Base-by-base conservation (phyloP, 371 early-diverging fungal genomes). In the Synchytrium microbalum region DNA sequence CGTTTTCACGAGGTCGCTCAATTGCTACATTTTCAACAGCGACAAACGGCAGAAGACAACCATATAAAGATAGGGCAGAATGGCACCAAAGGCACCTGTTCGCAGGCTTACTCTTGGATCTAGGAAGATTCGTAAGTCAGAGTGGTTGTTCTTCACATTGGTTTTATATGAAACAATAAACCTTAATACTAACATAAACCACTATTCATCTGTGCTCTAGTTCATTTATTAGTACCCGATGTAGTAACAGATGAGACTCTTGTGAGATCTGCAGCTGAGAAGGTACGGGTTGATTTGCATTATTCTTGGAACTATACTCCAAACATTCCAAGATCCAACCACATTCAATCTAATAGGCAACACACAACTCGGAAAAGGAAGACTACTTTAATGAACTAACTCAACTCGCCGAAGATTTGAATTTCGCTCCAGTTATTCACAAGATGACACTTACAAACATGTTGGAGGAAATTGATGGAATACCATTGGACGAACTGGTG, bases 201-300 rank as follows among this genome's bases (percentile, higher is more conserved):
- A n/a, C n/a, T n/a, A n/a, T 38, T 19, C 19, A 19, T 19, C 46
- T 38, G 10, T 19, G 19, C 19, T 10, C 46, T 56, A 56, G 26
- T 69, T 67, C 72, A 72, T 59, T 61, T 69, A 24, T 64, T 72
- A 14, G 64, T 72, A 26, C 72, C 72, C 1, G 72, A 69, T 52
- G 64, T 66, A 0, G 46, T 72, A 32, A 27, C 58, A 27, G 69
- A 69, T 23, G 66, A 56, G 29, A 52, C 65, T 28, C 66, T 46
- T n/a, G 69, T 69, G 33, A 61, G 72, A 1, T 64, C 61, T 57
- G 64, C 60, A n/a, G 72, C 60, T 23, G 72, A 72, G 51, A 66
- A 67, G 55, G n/a, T 63, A 38, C 46, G 46, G 5, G 5, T 38
- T 38, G 46, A 19, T 5, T 10, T 38, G 46, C 46, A 38, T 5